Conservation (phyloP, 2,329 filamentous ascomycete genomes). For the Grosmannia penicillata region DNA sequence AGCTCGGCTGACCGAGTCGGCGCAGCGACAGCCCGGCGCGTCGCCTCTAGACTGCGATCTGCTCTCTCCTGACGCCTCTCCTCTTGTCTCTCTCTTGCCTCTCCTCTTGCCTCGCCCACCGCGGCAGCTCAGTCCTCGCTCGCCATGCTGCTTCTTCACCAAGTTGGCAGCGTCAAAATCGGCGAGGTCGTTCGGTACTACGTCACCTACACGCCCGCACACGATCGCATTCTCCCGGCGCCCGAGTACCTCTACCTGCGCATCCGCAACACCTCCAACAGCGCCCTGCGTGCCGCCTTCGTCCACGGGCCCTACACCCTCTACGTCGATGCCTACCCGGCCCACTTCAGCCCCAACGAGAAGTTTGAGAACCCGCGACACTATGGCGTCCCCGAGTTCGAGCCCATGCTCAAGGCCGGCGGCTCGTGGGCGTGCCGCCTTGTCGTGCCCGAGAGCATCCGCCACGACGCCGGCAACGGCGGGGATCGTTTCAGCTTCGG, state of each 20-base stretch:
- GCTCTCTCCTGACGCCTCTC: too few species aligned
- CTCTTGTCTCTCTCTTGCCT: too few species aligned
- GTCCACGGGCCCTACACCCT: slow-evolving; percentile 92
- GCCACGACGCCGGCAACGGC: slow-evolving; percentile 48
- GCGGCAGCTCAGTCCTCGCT: background rate
- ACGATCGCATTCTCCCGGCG: slow-evolving; percentile 79
- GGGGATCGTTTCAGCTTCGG: slow-evolving; percentile 19
- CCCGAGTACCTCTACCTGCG: slow-evolving; percentile 70
- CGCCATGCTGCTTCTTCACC: slow-evolving; percentile 78
- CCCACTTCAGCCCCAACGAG: slow-evolving; percentile 67
- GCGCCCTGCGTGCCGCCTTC: slow-evolving; percentile 85
- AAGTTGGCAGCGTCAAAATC: slow-evolving; percentile 81
- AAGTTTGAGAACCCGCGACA: slow-evolving; percentile 55
- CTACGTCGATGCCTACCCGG: slow-evolving; percentile 72
- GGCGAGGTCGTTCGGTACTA: slow-evolving; percentile 89
- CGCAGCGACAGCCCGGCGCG: too few species aligned
- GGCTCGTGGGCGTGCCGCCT: slow-evolving; percentile 73
- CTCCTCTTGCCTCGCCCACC: too few species aligned
- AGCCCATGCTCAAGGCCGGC: slow-evolving; percentile 91
- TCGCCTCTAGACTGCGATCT: too few species aligned
- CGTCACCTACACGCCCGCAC: slow-evolving; percentile 77
- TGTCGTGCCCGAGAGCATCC: slow-evolving; percentile 63
- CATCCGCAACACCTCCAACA: slow-evolving; percentile 81
- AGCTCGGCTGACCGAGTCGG: too few species aligned
- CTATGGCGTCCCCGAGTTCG: slow-evolving; percentile 76